These are phyloP conservation scores for Sporothrix dimorphospora DNA, from an alignment of 2,329 filamentous ascomycete species.

Conservation along the genomic window DNA sequence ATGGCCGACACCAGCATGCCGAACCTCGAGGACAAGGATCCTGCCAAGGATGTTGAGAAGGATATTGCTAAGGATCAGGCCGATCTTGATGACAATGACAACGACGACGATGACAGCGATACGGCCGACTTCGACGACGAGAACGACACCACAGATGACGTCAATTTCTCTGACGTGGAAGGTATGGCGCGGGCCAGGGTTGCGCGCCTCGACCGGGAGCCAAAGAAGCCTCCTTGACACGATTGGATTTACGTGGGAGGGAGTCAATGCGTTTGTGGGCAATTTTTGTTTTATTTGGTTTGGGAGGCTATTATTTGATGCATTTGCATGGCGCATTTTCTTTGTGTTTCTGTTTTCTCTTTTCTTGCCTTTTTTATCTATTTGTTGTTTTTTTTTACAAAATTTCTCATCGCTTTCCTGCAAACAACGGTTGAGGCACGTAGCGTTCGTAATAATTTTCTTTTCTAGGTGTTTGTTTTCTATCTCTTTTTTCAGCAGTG, in stretches of 20 bases:
- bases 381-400: neutral
- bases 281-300: neutral
- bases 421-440: too few species aligned
- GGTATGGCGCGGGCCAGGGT: neutral
- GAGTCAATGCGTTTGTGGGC: too few species aligned
- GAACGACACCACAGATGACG: neutral
- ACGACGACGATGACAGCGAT: slow-evolving; percentile 8
- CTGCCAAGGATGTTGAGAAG: neutral
- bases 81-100: neutral
- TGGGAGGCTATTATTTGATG: too few species aligned
- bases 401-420: too few species aligned
- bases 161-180: neutral
- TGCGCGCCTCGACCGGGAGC: neutral
- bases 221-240: neutral
- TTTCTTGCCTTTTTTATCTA: neutral
- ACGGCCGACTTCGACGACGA: neutral
- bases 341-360: too few species aligned
- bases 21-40: neutral
- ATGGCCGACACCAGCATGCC: neutral
- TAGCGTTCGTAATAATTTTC: too few species aligned
- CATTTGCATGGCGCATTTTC: too few species aligned
- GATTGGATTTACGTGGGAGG: neutral
- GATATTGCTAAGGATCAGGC: neutral
- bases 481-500: neutral
- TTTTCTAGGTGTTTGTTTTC: neutral